A percentile compares a stretch with the other conserved stretches of the same genome.
Evolutionary conservation across 345 rosid genomes (phyloP).

Genomic region (Syzygium jambos): DNA sequence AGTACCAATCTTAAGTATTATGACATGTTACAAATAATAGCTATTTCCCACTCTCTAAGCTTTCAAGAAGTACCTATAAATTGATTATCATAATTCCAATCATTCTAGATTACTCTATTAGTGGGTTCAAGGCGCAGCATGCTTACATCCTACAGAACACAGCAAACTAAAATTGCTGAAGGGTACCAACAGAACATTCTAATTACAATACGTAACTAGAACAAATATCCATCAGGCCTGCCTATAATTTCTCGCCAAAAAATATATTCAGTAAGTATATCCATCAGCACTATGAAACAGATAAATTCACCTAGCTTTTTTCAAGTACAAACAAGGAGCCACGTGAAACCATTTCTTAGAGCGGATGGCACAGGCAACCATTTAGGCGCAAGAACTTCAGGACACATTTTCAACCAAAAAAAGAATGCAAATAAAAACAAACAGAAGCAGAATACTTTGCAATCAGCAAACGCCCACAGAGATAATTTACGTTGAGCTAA

Average conservation of each 20-base stretch:
- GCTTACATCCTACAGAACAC: neutral
- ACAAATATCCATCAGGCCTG: neutral
- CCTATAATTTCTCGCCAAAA: neutral
- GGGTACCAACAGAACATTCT: neutral
- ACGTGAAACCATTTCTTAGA: neutral
- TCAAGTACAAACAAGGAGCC: neutral
- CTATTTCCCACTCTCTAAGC: neutral
- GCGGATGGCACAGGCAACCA: neutral
- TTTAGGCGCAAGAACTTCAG: neutral
- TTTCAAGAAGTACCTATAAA: neutral
- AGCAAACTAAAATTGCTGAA: neutral
- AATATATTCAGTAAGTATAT: neutral
- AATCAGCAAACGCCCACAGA: neutral
- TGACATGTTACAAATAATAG: neutral
- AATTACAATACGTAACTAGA: neutral
- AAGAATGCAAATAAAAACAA: neutral
- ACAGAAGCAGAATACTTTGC: neutral
- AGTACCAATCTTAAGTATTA: neutral
- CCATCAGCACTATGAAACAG: neutral
- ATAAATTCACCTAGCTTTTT: neutral
- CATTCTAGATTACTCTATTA: neutral
- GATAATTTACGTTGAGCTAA: neutral
- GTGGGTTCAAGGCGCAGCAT: neutral
- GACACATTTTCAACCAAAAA: neutral
- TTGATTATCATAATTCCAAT: neutral